Evolutionary conservation across 495 filamentous ascomycete genomes (phyloP).

Genomic region (Lindgomyces ingoldianus): DNA sequence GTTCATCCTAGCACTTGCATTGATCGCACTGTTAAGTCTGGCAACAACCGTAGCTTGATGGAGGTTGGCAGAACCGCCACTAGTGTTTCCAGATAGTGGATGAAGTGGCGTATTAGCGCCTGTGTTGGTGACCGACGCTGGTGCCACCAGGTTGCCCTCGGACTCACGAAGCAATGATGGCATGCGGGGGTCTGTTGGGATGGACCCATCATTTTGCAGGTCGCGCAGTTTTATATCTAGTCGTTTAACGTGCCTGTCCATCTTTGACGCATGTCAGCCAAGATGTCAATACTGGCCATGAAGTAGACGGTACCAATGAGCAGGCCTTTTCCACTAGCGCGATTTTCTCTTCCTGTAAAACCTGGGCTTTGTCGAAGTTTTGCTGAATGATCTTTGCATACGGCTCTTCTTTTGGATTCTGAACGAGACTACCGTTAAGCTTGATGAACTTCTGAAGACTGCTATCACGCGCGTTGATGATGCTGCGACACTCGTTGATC

Average conservation of each 20-base stretch:
- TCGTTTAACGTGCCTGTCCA: constrained; percentile 86
- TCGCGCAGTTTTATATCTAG: constrained; percentile 85
- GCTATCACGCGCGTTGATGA: constrained; percentile 74
- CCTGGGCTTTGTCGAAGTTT: constrained; percentile 68
- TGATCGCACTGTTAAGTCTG: constrained; percentile 40
- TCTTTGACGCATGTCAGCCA: constrained; percentile 35
- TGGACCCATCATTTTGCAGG: constrained; percentile 75
- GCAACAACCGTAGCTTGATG: constrained; percentile 44
- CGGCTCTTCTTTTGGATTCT: constrained; percentile 84
- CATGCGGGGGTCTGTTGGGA: constrained; percentile 73
- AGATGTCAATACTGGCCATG: not conserved
- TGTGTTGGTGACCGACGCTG: constrained; percentile 49
- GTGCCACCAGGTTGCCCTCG: constrained; percentile 59
- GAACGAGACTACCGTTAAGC: constrained; percentile 71
- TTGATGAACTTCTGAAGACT: constrained; percentile 91
- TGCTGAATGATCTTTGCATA: constrained; percentile 69
- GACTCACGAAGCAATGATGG: constrained; percentile 72
- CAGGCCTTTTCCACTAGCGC: constrained; percentile 75
- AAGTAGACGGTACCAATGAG: constrained; percentile 52
- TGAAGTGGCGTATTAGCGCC: constrained; percentile 51
- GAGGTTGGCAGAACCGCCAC: constrained; percentile 38
- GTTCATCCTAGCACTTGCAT: constrained; percentile 23
- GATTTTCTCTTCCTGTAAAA: constrained; percentile 85
- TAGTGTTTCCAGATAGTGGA: constrained; percentile 44
- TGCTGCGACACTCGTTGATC: constrained; percentile 70